Evolutionary conservation across 2,329 filamentous ascomycete genomes (phyloP).

Genomic region (Xylaria sp.): DNA sequence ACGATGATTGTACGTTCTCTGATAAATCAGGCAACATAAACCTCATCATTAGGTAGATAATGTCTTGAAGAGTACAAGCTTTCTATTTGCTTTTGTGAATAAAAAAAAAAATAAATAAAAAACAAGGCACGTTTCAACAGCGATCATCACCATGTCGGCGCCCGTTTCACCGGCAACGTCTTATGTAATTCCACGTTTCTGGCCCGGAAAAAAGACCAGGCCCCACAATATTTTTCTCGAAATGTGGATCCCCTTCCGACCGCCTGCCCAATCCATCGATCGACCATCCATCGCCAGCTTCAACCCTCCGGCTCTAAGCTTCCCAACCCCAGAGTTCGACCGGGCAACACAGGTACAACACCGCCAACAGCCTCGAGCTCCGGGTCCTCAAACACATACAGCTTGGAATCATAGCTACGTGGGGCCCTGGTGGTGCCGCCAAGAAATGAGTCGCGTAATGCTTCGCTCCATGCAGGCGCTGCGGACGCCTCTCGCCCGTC

Average conservation of each 20-base stretch:
- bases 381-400: not conserved
- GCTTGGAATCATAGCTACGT: not conserved
- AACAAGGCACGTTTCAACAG: too few species aligned
- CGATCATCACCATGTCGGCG: not conserved
- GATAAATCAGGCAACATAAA: too few species aligned
- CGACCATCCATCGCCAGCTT: not conserved
- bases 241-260: not conserved
- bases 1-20: too few species aligned
- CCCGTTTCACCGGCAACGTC: not conserved
- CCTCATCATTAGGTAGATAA: too few species aligned
- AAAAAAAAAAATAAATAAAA: too few species aligned
- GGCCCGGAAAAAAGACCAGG: not conserved
- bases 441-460: conserved; percentile 52
- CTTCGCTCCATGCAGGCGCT: conserved; percentile 60
- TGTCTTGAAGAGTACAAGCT: too few species aligned
- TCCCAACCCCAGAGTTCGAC: not conserved
- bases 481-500: conserved; percentile 39
- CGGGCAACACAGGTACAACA: not conserved
- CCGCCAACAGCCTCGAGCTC: not conserved
- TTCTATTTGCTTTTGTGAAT: too few species aligned
- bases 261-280: not conserved
- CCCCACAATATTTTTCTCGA: not conserved
- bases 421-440: not conserved
- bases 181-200: not conserved
- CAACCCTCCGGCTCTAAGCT: not conserved